Base-by-base conservation (phyloP, 1,284 basidiomycete species). In the Cutaneotrichosporon sp. region DNA sequence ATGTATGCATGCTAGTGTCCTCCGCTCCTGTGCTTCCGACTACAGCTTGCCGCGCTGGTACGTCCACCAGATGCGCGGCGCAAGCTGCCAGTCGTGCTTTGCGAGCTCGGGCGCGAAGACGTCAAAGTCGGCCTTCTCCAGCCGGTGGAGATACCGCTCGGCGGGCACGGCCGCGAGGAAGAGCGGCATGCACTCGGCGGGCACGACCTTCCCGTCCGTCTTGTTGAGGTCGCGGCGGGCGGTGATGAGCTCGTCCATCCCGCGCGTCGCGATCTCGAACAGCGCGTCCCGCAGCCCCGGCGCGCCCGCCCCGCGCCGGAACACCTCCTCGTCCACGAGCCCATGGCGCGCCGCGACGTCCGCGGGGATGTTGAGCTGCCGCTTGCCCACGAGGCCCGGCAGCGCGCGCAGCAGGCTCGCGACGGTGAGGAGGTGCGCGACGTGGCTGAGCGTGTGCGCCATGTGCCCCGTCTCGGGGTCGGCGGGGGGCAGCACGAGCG, bases 171-270 rank as follows among this genome's bases (percentile, higher is more conserved):
- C 90, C 61, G 86, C 81, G 33, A 92, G 80, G 78, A 97, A 92
- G 27, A 93, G 83, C 4, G 90, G 89, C 83, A 91, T 85, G 27
- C 86, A 90, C 57, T 79, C 81, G 29, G 64, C 68, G 14, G 90
- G 90, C 51, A 70, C 67, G 14, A 91, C 84, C 69, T 82, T 86
- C 27, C 85, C 85, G 34, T 80, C 84, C 63, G 82, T 83, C 53
- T 86, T 83, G 68, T 86, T 85, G 72, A 95, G 84, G 83, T 89
- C 87, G 58, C 87, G 85, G 47, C 91, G 84, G 2, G 92, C 91
- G 3, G 92, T 93, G 68, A 89, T 83, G 66, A 97, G 78, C 78
- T 97, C 89, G 80, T 95, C 92, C 81, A 95, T 93, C 43, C 92
- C 94, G 20, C 90, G 80, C 11, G 89, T 91, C 18, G 94, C 94